Conservation (phyloP, 2,329 filamentous ascomycete genomes). For the Aspergillus sp. region DNA sequence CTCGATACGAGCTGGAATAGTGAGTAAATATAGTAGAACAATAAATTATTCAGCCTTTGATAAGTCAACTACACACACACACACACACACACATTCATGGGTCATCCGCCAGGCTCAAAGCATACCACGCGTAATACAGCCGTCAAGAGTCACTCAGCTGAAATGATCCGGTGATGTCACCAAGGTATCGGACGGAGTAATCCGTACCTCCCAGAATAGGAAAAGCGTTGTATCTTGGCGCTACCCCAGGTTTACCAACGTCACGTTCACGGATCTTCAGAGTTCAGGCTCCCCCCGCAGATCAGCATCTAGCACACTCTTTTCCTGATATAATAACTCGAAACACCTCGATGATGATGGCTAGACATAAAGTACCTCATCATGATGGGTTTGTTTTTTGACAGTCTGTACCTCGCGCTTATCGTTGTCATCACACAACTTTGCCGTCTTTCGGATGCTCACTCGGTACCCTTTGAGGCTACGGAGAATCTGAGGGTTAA, state of each 20-base stretch:
- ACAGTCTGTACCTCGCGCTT: not conserved
- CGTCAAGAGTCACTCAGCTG: not conserved
- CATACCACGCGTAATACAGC: not conserved
- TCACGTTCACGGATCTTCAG: conserved; percentile 2
- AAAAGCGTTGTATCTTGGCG: conserved; percentile 3
- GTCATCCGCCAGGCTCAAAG: not conserved
- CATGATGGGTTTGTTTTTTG: conserved; percentile 6
- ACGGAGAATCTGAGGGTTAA: not conserved
- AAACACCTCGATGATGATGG: conserved; percentile 1
- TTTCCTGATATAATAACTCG: not conserved
- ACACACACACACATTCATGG: too few relatives aligned
- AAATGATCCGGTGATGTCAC: not conserved
- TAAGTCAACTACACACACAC: too few relatives aligned
- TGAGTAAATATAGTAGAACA: not conserved
- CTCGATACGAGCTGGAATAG: not conserved
- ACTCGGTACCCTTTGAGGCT: not conserved
- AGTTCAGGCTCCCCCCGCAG: too few relatives aligned
- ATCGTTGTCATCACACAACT: not conserved
- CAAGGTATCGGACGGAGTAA: not conserved
- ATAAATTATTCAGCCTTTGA: not conserved
- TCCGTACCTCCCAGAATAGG: not conserved
- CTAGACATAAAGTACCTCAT: not conserved
- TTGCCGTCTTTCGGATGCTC: not conserved
- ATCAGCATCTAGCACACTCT: not conserved
- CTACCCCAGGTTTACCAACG: conserved; percentile 18